Evolutionary conservation across 2,329 filamentous ascomycete genomes (phyloP).

Genomic region (Chaetothyriales sp.): DNA sequence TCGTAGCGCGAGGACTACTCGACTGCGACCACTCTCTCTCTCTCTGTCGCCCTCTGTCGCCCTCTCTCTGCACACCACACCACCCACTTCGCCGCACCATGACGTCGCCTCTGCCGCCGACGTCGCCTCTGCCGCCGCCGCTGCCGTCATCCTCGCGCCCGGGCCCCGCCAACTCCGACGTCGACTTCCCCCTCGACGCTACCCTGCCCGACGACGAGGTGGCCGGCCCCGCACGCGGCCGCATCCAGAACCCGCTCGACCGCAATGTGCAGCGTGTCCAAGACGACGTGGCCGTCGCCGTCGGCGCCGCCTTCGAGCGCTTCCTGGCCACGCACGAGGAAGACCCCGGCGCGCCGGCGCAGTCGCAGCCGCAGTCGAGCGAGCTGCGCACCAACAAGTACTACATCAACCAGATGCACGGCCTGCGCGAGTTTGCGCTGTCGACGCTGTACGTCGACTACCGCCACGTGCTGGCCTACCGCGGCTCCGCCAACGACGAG

Average conservation of each 20-base stretch:
- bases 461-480: constrained; percentile 71
- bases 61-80: background rate
- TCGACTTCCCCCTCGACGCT: constrained; percentile 42
- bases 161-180: constrained; percentile 34
- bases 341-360: constrained; percentile 35
- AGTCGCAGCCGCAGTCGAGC: constrained; percentile 37
- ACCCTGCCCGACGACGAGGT: constrained; percentile 50
- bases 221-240: constrained; percentile 37
- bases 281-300: constrained; percentile 47
- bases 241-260: constrained; percentile 35
- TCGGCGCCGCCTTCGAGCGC: constrained; percentile 49
- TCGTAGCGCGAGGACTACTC: background rate
- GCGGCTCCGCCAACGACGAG: constrained; percentile 21
- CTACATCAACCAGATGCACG: constrained; percentile 53
- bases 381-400: constrained; percentile 48
- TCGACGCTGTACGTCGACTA: constrained; percentile 55
- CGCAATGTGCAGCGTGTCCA: constrained; percentile 45
- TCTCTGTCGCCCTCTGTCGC: background rate
- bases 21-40: too few relatives aligned
- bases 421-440: constrained; percentile 46
- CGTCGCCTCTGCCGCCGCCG: constrained; percentile 17
- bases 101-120: background rate
- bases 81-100: background rate
- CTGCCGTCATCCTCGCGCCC: constrained; percentile 41
- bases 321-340: constrained; percentile 49